phyloP scores from a whole-genome alignment of 495 filamentous ascomycete genomes.

The Aspergillus homomorphus region DNA sequence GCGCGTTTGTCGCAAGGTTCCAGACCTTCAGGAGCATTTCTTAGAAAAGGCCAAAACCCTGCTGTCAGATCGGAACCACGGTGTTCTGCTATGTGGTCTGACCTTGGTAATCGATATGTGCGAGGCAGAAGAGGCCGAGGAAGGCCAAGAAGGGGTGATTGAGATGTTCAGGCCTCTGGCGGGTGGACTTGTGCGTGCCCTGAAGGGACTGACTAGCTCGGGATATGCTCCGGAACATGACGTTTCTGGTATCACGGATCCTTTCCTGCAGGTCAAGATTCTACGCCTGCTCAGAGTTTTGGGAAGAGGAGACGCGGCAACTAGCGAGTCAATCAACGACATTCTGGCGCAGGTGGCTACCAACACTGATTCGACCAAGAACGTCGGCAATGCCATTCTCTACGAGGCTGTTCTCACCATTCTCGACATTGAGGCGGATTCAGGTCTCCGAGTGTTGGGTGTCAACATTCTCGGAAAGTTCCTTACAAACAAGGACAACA shows the following conservation, averaged over 20 bases:
- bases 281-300: slow-evolving; percentile 80
- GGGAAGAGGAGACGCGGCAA: slow-evolving; percentile 79
- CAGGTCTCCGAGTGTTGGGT: slow-evolving; percentile 85
- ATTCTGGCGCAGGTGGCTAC: slow-evolving; percentile 97
- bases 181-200: slow-evolving; percentile 73
- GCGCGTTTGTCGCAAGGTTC: slow-evolving; percentile 97
- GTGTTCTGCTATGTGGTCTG: slow-evolving; percentile 86
- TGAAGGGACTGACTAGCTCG: slow-evolving; percentile 89
- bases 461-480: slow-evolving; percentile 99
- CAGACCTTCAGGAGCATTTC: slow-evolving; percentile 95
- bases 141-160: slow-evolving; percentile 77
- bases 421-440: slow-evolving; percentile 96
- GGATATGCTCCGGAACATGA: slow-evolving; percentile 98
- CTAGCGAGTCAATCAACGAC: slow-evolving; percentile 97
- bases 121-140: slow-evolving; percentile 87
- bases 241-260: slow-evolving; percentile 95
- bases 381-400: slow-evolving; percentile 95
- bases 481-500: slow-evolving; percentile 95
- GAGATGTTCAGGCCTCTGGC: slow-evolving; percentile 85
- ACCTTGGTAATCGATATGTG: slow-evolving; percentile 91
- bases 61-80: slow-evolving; percentile 90
- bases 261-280: slow-evolving; percentile 98
- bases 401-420: slow-evolving; percentile 98
- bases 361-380: slow-evolving; percentile 97
- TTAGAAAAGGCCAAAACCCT: slow-evolving; percentile 86